These are phyloP conservation scores for Simmondsia chinensis DNA, from an alignment of 148 eudicot genomes.

Conservation along the genomic window DNA sequence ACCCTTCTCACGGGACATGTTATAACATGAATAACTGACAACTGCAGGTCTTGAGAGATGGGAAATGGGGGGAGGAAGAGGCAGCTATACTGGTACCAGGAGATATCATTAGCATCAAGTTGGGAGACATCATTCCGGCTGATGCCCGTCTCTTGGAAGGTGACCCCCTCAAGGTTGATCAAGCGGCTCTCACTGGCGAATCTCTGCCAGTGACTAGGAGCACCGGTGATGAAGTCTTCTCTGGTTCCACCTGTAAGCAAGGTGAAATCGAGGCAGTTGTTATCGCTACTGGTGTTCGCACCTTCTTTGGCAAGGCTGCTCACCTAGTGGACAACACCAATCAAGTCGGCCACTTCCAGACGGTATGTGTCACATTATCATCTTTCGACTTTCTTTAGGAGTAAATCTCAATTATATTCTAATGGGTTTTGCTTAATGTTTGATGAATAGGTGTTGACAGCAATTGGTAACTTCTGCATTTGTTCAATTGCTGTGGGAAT, in stretches of 20 bases:
- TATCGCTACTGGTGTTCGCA: conserved; percentile 68
- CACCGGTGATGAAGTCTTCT: conserved; percentile 56
- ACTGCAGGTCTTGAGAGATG: conserved; percentile 51
- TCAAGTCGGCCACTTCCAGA: conserved; percentile 70
- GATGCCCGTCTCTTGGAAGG: conserved; percentile 78
- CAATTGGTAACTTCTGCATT: conserved; percentile 82
- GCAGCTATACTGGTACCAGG: conserved; percentile 69
- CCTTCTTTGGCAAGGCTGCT: conserved; percentile 83
- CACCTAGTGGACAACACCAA: conserved; percentile 69
- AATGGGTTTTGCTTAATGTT: neutral
- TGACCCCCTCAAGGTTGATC: conserved; percentile 70
- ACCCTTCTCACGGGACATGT: too few species aligned
- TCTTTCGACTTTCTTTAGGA: neutral
- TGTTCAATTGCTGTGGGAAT: conserved; percentile 56
- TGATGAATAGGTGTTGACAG: conserved; percentile 40
- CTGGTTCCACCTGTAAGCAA: conserved; percentile 76
- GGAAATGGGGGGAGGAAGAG: conserved; percentile 65
- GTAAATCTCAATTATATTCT: neutral
- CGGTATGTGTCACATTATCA: conserved; percentile 15
- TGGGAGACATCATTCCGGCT: conserved; percentile 82
- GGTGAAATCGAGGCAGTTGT: conserved; percentile 75
- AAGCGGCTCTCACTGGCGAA: conserved; percentile 77
- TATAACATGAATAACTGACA: neutral
- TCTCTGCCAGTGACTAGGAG: conserved; percentile 56
- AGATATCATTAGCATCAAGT: conserved; percentile 58